Percentiles rank a stretch among this genome's conserved stretches.
Evolutionary conservation across 116 monocot genomes (phyloP).

Genomic region (Posidonia oceanica): DNA sequence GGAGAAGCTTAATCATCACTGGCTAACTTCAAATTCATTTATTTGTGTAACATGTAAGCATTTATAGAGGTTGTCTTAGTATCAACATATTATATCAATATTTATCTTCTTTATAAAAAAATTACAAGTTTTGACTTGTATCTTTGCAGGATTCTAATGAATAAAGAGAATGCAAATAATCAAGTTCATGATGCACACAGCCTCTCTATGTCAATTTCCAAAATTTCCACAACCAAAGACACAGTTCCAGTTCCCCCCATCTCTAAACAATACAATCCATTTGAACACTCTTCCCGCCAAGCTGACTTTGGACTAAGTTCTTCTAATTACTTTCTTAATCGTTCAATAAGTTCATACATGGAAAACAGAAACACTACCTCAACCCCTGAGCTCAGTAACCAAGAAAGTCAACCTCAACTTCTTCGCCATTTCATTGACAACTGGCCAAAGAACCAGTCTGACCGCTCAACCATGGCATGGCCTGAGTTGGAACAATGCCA

Average conservation of each 20-base stretch:
- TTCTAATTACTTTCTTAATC: slow-evolving; percentile 15
- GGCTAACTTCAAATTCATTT: no score
- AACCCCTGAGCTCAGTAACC: slow-evolving; percentile 23
- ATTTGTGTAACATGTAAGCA: no score
- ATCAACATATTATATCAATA: no score
- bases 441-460: slow-evolving; percentile 36
- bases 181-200: slow-evolving; percentile 14
- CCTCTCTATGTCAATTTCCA: slow-evolving; percentile 28
- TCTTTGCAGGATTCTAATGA: slow-evolving; percentile 33
- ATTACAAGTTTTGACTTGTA: neutral
- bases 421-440: slow-evolving; percentile 70
- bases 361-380: slow-evolving; percentile 15
- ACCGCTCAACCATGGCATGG: slow-evolving; percentile 29
- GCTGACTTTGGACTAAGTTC: slow-evolving; percentile 23
- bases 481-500: slow-evolving; percentile 44
- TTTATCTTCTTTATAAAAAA: no score
- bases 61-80: no score
- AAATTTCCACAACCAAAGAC: slow-evolving; percentile 11
- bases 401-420: slow-evolving; percentile 22
- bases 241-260: slow-evolving; percentile 17
- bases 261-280: slow-evolving; percentile 38
- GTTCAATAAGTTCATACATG: slow-evolving; percentile 19
- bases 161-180: slow-evolving; percentile 30
- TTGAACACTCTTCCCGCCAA: slow-evolving; percentile 19
- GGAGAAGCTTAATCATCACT: no score